These are phyloP conservation scores for Amaranthus cruentus DNA, from an alignment of 148 eudicot species.

Conservation along the genomic window DNA sequence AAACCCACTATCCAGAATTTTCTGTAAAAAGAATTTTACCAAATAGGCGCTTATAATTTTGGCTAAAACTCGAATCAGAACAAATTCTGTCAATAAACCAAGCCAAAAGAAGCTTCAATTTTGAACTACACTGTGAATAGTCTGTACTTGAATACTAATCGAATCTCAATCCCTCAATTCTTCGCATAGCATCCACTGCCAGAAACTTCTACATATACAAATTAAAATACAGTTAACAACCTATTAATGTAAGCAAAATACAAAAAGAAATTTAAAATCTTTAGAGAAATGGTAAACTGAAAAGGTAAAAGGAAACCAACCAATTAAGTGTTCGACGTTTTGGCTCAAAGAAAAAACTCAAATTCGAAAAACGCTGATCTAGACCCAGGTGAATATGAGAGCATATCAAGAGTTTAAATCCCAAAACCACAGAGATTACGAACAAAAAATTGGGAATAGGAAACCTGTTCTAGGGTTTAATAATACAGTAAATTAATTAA, in stretches of 20 bases:
- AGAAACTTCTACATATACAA: slow-evolving; percentile 8
- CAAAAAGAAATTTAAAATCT: not conserved
- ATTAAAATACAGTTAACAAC: slow-evolving; percentile 13
- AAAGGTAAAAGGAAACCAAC: slow-evolving; percentile 16
- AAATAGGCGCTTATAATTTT: not conserved
- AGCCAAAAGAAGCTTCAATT: slow-evolving; percentile 12
- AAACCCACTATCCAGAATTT: slow-evolving; percentile 18
- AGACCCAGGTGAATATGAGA: slow-evolving; percentile 19
- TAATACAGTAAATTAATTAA: not conserved
- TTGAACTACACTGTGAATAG: slow-evolving; percentile 12
- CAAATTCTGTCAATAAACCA: slow-evolving; percentile 11
- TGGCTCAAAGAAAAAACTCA: slow-evolving; percentile 25
- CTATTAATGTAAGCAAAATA: slow-evolving; percentile 1
- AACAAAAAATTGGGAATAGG: not conserved
- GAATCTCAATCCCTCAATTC: not conserved
- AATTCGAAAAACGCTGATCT: not conserved
- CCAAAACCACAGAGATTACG: not conserved
- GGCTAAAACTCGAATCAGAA: slow-evolving; percentile 17
- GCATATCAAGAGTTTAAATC: not conserved
- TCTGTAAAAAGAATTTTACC: not conserved
- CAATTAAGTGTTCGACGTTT: slow-evolving; percentile 29
- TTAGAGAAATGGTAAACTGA: not conserved
- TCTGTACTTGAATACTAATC: not conserved
- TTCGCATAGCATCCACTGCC: slow-evolving; percentile 13
- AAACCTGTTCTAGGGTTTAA: slow-evolving; percentile 18